Conservation (phyloP, 164 flowering plant species). For the Nymphaea thermarum region DNA sequence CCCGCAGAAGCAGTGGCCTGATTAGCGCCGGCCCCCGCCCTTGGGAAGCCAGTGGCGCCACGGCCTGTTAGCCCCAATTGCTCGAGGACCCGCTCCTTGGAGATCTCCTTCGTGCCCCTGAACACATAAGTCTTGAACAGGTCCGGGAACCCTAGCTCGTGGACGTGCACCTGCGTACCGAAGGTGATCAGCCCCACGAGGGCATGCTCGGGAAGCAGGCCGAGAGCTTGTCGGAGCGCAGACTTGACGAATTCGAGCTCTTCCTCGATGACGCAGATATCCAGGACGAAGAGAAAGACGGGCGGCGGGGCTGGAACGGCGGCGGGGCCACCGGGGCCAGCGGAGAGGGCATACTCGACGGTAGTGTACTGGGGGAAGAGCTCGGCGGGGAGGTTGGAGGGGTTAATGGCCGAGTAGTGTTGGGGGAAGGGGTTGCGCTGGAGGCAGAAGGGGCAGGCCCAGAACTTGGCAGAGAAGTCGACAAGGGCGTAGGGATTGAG, state of each 20-base stretch:
- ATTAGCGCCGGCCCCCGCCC: slow-evolving; percentile 17
- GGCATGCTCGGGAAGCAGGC: slow-evolving; percentile 76
- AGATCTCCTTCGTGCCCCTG: slow-evolving; percentile 66
- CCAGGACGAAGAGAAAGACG: slow-evolving; percentile 69
- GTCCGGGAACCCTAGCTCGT: slow-evolving; percentile 83
- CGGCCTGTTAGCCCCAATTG: slow-evolving; percentile 54
- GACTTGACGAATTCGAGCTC: slow-evolving; percentile 70
- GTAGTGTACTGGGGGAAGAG: slow-evolving; percentile 71
- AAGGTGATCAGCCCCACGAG: slow-evolving; percentile 76
- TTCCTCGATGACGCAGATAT: slow-evolving; percentile 85
- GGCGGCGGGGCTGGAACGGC: slow-evolving; percentile 18
- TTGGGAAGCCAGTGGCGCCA: slow-evolving; percentile 23
- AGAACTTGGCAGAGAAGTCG: slow-evolving; percentile 71
- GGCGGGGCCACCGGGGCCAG: slow-evolving; percentile 3
- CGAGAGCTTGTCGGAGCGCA: slow-evolving; percentile 61
- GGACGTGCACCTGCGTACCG: slow-evolving; percentile 97
- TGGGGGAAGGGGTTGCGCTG: slow-evolving; percentile 84
- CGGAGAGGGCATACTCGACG: slow-evolving; percentile 34
- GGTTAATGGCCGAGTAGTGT: slow-evolving; percentile 53
- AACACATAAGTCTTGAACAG: slow-evolving; percentile 82
- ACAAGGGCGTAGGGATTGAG: slow-evolving; percentile 62
- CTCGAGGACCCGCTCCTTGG: slow-evolving; percentile 84
- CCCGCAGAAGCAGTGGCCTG: slow-evolving; percentile 24
- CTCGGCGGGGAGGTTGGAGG: slow-evolving; percentile 78
- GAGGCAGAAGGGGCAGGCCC: slow-evolving; percentile 93